These are phyloP conservation scores for Nematodospora anomalae DNA, from an alignment of 1,139 yeast genomes.

Conservation along the genomic window DNA sequence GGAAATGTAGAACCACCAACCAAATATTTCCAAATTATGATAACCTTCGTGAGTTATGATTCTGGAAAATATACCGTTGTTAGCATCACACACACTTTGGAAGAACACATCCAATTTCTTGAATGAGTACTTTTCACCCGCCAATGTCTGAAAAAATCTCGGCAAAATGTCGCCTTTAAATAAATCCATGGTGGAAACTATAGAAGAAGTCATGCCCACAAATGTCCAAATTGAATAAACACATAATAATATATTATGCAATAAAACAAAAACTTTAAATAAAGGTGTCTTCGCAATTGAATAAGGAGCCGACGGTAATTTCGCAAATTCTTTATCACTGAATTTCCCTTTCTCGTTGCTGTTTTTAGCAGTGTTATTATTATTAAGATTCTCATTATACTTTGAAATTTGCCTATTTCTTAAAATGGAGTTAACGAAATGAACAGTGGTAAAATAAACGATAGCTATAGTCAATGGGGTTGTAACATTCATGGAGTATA, in stretches of 20 bases:
- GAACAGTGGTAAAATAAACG: conserved; percentile 61
- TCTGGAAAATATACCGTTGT: conserved; percentile 56
- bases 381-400: conserved; percentile 18
- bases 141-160: conserved; percentile 13
- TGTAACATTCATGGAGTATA: conserved; percentile 35
- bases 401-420: conserved; percentile 35
- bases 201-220: conserved; percentile 60
- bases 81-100: conserved; percentile 62
- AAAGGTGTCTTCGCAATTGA: conserved; percentile 43
- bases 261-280: conserved; percentile 57
- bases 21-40: conserved; percentile 57
- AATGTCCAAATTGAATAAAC: conserved; percentile 73
- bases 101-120: conserved; percentile 35
- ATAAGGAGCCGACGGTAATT: conserved; percentile 58
- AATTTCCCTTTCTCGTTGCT: conserved; percentile 1
- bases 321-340: conserved; percentile 12
- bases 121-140: conserved; percentile 8
- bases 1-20: conserved; percentile 69
- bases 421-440: conserved; percentile 49
- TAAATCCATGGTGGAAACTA: conserved; percentile 37
- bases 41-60: conserved; percentile 21
- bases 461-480: conserved; percentile 62
- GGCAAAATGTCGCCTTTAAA: conserved; percentile 20
- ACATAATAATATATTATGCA: conserved; percentile 65
- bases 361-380: conserved; percentile 12